Conservation (phyloP, 1,284 basidiomycete genomes). For the Cutaneotrichosporon dermatis region DNA sequence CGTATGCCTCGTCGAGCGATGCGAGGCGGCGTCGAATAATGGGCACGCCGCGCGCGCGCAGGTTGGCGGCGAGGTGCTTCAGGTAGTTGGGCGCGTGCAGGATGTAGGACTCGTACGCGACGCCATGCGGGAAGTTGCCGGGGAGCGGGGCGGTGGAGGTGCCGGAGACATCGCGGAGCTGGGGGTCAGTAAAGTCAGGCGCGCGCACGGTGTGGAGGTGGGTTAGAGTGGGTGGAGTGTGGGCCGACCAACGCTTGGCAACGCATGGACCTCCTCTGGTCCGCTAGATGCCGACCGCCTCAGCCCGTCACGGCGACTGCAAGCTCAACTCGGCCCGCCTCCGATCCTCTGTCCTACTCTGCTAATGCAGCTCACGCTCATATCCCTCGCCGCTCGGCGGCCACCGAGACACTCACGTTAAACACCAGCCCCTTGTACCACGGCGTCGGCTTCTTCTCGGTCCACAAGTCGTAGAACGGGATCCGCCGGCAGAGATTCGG, state of each 20-base stretch:
- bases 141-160: slow-evolving; percentile 17
- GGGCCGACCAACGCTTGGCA: too few relatives aligned
- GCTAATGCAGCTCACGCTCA: neutral
- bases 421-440: slow-evolving; percentile 58
- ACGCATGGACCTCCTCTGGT: too few relatives aligned
- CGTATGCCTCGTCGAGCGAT: slow-evolving; percentile 46
- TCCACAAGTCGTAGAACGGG: slow-evolving; percentile 51
- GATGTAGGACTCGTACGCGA: slow-evolving; percentile 42
- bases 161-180: slow-evolving; percentile 8
- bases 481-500: slow-evolving; percentile 49
- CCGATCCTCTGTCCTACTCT: neutral
- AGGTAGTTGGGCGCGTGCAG: slow-evolving; percentile 47
- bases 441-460: slow-evolving; percentile 37
- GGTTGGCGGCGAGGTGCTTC: slow-evolving; percentile 32
- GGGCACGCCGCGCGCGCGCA: slow-evolving; percentile 36
- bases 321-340: too few relatives aligned
- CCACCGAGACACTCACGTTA: slow-evolving; percentile 48
- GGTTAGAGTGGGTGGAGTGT: neutral
- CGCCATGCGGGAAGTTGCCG: slow-evolving; percentile 25
- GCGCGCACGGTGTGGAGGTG: too few relatives aligned
- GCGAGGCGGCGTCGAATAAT: slow-evolving; percentile 40
- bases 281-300: too few relatives aligned
- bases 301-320: too few relatives aligned
- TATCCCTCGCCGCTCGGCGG: neutral
- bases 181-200: neutral